Conservation (phyloP, 441 rosid genomes). For the Brassica hybrid region DNA sequence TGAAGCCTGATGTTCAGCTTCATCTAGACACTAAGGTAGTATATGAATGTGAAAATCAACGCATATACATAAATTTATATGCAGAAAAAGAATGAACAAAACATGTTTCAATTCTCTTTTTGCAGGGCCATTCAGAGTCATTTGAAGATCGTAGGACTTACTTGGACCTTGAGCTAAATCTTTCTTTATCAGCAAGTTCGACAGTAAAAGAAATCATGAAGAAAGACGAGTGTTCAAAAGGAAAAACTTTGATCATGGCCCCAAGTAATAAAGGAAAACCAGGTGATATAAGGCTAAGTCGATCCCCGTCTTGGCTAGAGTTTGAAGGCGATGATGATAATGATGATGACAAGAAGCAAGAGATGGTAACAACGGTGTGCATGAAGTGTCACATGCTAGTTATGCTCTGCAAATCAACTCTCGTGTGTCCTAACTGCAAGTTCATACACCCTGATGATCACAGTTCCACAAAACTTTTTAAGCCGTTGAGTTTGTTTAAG, state of each 20-base stretch:
- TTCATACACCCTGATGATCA: conserved; percentile 75
- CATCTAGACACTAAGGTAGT: conserved; percentile 72
- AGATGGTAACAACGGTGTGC: conserved; percentile 85
- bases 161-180: conserved; percentile 77
- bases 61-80: background rate
- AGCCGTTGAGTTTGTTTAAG: conserved; percentile 52
- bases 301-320: conserved; percentile 62
- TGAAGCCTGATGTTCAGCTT: conserved; percentile 53
- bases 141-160: conserved; percentile 56
- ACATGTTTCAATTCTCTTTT: conserved; percentile 13
- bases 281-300: conserved; percentile 36
- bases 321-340: conserved; percentile 46
- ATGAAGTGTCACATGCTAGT: conserved; percentile 83
- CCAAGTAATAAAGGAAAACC: conserved; percentile 33
- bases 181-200: conserved; percentile 56
- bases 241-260: conserved; percentile 34
- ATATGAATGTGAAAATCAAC: background rate
- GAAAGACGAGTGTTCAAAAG: conserved; percentile 31
- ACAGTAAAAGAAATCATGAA: conserved; percentile 36
- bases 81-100: background rate
- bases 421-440: conserved; percentile 88
- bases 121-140: conserved; percentile 49
- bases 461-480: conserved; percentile 49
- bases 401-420: conserved; percentile 84
- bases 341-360: conserved; percentile 46